Conservation (phyloP, 2,329 filamentous ascomycete species). For the Colletotrichum sidae region DNA sequence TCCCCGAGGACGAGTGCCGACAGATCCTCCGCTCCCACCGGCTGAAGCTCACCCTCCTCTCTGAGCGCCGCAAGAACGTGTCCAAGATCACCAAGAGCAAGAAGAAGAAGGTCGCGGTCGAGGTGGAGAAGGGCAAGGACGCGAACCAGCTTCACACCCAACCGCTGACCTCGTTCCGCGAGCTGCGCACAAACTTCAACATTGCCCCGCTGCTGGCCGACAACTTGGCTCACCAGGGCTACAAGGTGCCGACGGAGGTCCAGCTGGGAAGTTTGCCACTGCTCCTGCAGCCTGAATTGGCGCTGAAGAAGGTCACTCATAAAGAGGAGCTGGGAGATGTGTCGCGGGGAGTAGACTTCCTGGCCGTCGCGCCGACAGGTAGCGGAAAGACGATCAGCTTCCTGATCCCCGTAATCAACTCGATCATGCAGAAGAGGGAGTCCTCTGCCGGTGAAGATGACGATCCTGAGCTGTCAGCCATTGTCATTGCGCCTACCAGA, state of each 20-base stretch:
- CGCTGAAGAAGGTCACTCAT: conserved; percentile 53
- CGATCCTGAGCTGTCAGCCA: conserved; percentile 68
- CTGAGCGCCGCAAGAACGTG: conserved; percentile 56
- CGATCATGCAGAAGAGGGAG: conserved; percentile 70
- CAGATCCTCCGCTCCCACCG: conserved; percentile 82
- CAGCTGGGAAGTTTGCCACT: conserved; percentile 89
- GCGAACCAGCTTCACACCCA: conserved; percentile 79
- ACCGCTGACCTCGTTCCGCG: conserved; percentile 80
- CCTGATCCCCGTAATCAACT: conserved; percentile 86
- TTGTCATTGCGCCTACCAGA: conserved; percentile 83
- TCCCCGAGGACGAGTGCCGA: conserved; percentile 79
- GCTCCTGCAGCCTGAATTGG: conserved; percentile 70
- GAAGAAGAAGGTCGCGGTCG: conserved; percentile 59
- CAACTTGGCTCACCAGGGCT: conserved; percentile 88
- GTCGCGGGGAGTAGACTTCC: conserved; percentile 71
- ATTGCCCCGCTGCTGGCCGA: conserved; percentile 79
- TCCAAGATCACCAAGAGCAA: conserved; percentile 66
- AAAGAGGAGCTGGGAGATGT: conserved; percentile 47
- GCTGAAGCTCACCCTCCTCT: conserved; percentile 85
- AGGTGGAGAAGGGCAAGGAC: conserved; percentile 60
- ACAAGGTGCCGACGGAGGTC: conserved; percentile 90
- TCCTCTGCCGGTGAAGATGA: conserved; percentile 50
- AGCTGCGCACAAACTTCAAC: conserved; percentile 77
- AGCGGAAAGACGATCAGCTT: conserved; percentile 98
- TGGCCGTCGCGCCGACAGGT: conserved; percentile 92